Base-by-base conservation (phyloP, 305 asterid species). In the Fraxinus latifolia region DNA sequence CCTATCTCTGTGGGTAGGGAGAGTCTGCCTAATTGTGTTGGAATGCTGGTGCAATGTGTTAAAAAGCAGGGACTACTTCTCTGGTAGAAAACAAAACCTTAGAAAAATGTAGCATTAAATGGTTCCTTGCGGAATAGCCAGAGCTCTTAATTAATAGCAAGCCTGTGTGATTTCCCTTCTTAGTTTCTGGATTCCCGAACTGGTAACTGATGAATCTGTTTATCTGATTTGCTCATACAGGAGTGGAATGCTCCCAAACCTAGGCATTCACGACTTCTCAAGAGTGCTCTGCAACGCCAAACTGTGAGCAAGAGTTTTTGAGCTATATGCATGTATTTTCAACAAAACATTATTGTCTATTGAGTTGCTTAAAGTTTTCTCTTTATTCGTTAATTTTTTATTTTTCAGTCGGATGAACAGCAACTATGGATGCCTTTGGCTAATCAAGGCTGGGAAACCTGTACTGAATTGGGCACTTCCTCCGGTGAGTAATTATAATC, bases 211-310 rank as follows among this genome's bases (percentile, higher is more conserved):
- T 55, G 67, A 55, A 55, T 55, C 25, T 55, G 67, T 6, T 55
- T 55, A 82, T 29, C 34, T 60, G 77, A 31, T 76, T 72, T 31
- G 36, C 72, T 77, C 21, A 25, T 89, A 88, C 93, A 96, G 99
- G 99, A 91, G 77, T 94, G 93, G 97, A 93, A 90, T 88, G 89
- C 92, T 82, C 92, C 96, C 29, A 96, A 96, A 82, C 94, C 96
- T 77, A 88, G 97, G 84, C 99, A 94, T 80, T 88, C 97, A 72
- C 91, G 89, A 76, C 87, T 96, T 77, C 91, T 95, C 21, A 93
- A 91, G 89, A 91, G 96, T 87, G 98, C 98, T 55, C 85, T 92
- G 74, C 92, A 85, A 76, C 95, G 92, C 9, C 86, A 91, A 91
- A 88, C 89, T 88, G 99, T 96, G 91, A 91, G 96, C 86, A 82